Percentiles rank a stretch among this genome's conserved stretches.
These are phyloP conservation scores for Lenwebbia sp. DNA, from an alignment of 345 rosid species.

Conservation along the genomic window DNA sequence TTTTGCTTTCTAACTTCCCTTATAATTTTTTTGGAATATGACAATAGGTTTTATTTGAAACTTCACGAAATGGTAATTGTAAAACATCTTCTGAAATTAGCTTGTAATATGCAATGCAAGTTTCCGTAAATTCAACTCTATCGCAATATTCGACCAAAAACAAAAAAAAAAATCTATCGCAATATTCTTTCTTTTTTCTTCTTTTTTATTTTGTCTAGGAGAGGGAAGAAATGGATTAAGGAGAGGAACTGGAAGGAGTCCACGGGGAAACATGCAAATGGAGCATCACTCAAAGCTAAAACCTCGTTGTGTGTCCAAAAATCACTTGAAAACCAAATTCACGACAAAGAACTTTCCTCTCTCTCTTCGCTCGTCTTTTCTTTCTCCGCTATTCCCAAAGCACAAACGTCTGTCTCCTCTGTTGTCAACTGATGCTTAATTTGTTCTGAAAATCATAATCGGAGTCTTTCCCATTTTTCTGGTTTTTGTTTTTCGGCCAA, in stretches of 20 bases:
- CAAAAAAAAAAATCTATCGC: not conserved
- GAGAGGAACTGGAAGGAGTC: not conserved
- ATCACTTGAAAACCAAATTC: not conserved
- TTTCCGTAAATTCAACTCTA: not conserved
- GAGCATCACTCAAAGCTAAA: not conserved
- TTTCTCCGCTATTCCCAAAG: not conserved
- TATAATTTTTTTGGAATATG: not conserved
- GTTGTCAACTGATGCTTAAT: not conserved
- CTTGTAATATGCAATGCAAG: not conserved
- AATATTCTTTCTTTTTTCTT: fast-evolving
- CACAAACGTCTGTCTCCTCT: not conserved
- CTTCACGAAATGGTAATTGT: not conserved
- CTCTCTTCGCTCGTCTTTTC: not conserved
- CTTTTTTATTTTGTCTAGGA: not conserved
- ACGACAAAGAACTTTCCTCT: not conserved
- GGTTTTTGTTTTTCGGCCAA: not conserved
- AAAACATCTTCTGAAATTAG: not conserved
- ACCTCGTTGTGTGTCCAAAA: not conserved
- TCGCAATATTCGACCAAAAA: not conserved
- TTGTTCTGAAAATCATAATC: not conserved
- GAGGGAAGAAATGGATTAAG: not conserved
- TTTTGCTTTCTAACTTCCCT: not conserved
- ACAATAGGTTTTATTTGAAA: not conserved
- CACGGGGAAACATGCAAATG: not conserved
- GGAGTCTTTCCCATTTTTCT: not conserved